These are phyloP conservation scores for Pyrenochaeta sp. DNA, from an alignment of 2,329 filamentous ascomycete genomes.

Conservation along the genomic window DNA sequence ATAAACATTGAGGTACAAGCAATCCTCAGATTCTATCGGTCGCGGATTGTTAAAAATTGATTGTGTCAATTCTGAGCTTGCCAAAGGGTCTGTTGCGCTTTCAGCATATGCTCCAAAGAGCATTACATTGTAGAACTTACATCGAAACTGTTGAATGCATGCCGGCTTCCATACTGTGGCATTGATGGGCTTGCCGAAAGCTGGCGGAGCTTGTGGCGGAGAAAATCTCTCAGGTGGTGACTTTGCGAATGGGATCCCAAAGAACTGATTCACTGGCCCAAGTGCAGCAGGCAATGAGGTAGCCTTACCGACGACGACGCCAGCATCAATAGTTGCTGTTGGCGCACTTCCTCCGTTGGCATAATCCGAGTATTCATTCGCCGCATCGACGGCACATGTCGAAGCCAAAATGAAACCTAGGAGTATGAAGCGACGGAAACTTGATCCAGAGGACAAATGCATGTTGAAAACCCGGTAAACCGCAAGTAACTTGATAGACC, in stretches of 20 bases:
- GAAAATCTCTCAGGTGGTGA: conserved; percentile 38
- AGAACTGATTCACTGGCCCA: conserved; percentile 37
- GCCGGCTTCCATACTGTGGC: conserved; percentile 26
- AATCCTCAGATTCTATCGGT: conserved; percentile 48
- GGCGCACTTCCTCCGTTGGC: conserved; percentile 14
- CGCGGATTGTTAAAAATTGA: conserved; percentile 34
- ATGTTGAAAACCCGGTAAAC: background rate
- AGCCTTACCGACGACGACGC: conserved; percentile 34
- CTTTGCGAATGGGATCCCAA: conserved; percentile 40
- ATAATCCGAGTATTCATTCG: background rate
- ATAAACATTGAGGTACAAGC: conserved; percentile 51
- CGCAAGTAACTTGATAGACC: background rate
- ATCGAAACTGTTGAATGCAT: conserved; percentile 38
- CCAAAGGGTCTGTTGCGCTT: conserved; percentile 23
- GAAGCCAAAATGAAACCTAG: background rate
- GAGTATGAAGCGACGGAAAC: background rate
- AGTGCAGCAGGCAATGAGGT: conserved; percentile 30
- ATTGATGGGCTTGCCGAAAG: conserved; percentile 25
- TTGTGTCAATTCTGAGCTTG: conserved; percentile 19
- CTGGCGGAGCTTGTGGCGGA: conserved; percentile 19
- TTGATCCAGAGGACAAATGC: background rate
- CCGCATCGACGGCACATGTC: background rate
- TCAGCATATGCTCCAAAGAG: background rate
- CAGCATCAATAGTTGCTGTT: conserved; percentile 34
- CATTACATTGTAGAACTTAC: conserved; percentile 9